phyloP scores from a whole-genome alignment of 106 monocot genomes.

The Acorus gramineus region DNA sequence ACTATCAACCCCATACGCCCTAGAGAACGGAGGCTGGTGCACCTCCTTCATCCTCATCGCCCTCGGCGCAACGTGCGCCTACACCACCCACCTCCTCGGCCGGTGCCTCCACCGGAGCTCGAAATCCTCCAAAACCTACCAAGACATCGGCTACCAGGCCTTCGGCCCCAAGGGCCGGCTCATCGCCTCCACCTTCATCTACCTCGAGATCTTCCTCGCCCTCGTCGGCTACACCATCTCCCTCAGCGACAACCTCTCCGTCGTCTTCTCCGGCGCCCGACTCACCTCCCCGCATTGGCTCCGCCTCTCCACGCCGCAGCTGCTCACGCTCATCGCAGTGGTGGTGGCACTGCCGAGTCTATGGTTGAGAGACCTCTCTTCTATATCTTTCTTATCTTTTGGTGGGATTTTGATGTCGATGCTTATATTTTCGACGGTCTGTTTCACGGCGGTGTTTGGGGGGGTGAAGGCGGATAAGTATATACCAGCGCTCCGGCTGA shows the following conservation, averaged over 20 bases:
- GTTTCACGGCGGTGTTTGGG: conserved; percentile 34
- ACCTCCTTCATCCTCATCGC: conserved; percentile 53
- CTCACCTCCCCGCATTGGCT: conserved; percentile 21
- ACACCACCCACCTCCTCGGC: conserved; percentile 64
- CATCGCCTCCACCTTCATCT: conserved; percentile 59
- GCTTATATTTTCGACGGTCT: conserved; percentile 44
- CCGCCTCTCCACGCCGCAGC: conserved; percentile 33
- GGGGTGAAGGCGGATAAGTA: conserved; percentile 15
- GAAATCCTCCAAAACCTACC: conserved; percentile 38
- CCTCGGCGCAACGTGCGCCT: conserved; percentile 51
- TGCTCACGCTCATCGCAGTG: conserved; percentile 50
- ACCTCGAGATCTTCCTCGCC: conserved; percentile 68
- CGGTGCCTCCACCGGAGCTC: conserved; percentile 52
- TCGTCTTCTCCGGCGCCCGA: conserved; percentile 29
- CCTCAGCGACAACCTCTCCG: conserved; percentile 54
- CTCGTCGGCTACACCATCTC: conserved; percentile 82
- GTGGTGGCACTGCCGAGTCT: conserved; percentile 61
- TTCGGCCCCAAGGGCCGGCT: conserved; percentile 50
- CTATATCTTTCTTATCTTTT: conserved; percentile 73
- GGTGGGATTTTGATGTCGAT: conserved; percentile 66
- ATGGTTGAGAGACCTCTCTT: conserved; percentile 65
- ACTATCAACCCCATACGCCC: conserved; percentile 68
- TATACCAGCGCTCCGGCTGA: conserved; percentile 43
- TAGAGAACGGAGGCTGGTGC: conserved; percentile 77
- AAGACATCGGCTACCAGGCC: conserved; percentile 54